Conservation (phyloP, 495 filamentous ascomycete genomes). For the Friedmanniomyces endolithicus region DNA sequence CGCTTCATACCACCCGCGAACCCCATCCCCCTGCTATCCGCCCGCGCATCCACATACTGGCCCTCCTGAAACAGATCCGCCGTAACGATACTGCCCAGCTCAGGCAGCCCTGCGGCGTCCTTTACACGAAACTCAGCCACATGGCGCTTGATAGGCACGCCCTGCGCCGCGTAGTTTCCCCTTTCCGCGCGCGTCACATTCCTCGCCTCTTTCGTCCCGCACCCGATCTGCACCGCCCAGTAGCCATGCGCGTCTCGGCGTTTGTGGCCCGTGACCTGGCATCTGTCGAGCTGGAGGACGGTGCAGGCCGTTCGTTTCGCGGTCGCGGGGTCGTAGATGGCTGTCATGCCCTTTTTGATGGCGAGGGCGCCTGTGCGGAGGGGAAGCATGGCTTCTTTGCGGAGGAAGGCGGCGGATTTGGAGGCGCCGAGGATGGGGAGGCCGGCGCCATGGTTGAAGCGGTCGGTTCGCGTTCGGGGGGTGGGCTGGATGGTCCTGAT, state of each 20-base stretch:
- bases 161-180: conserved; percentile 69
- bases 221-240: conserved; percentile 80
- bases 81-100: conserved; percentile 57
- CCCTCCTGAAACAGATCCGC: conserved; percentile 84
- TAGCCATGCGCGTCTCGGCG: conserved; percentile 72
- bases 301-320: conserved; percentile 76
- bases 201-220: conserved; percentile 58
- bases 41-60: conserved; percentile 77
- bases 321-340: conserved; percentile 61
- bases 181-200: conserved; percentile 70
- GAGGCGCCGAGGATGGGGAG: conserved; percentile 57
- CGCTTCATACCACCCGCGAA: conserved; percentile 98
- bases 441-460: conserved; percentile 62
- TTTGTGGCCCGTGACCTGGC: conserved; percentile 78
- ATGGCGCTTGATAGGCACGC: conserved; percentile 66
- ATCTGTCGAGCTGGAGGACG: conserved; percentile 84
- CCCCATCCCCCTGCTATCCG: conserved; percentile 69
- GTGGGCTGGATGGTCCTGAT: conserved; percentile 36
- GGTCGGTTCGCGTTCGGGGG: conserved; percentile 32
- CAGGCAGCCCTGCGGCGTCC: conserved; percentile 55
- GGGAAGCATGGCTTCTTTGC: conserved; percentile 64
- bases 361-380: conserved; percentile 70
- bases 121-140: conserved; percentile 77
- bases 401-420: conserved; percentile 64
- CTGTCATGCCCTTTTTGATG: conserved; percentile 91